Conservation (phyloP, 2,329 filamentous ascomycete species). For the Paraconiothyrium sp. region DNA sequence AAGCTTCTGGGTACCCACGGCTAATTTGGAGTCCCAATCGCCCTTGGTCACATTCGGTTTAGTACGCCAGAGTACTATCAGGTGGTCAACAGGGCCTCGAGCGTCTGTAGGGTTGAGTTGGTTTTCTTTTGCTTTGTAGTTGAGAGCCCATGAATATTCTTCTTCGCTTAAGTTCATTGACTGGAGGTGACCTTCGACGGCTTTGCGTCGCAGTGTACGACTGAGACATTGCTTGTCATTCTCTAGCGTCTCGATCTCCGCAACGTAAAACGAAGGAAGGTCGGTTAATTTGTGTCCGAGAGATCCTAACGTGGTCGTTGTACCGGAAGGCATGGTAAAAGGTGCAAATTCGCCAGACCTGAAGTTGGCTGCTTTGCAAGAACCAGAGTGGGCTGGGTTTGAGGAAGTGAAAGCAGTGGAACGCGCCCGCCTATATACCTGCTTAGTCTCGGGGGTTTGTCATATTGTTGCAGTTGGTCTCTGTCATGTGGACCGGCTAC, state of each 20-base stretch:
- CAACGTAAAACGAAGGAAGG: slow-evolving; percentile 1
- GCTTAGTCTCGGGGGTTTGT: too few relatives aligned
- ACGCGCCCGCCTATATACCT: neutral
- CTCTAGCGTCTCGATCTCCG: neutral
- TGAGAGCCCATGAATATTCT: neutral
- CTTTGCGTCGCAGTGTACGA: neutral
- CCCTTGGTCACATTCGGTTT: too few relatives aligned
- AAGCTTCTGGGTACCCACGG: too few relatives aligned
- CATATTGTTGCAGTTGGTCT: too few relatives aligned
- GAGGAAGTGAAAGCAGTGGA: neutral
- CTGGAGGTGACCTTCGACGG: neutral
- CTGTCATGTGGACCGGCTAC: too few relatives aligned
- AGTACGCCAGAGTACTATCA: too few relatives aligned
- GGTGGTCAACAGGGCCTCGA: too few relatives aligned
- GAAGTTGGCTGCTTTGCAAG: neutral
- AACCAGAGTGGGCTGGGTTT: neutral
- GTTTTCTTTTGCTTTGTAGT: neutral
- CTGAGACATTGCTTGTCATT: neutral
- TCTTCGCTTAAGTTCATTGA: neutral
- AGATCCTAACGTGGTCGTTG: neutral
- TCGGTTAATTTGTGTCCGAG: neutral
- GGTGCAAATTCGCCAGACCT: neutral
- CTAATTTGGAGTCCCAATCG: too few relatives aligned
- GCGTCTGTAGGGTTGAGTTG: too few relatives aligned
- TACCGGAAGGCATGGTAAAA: slow-evolving; percentile 3